Base-by-base conservation (phyloP, 345 rosid genomes). In the Durio zibethinus region DNA sequence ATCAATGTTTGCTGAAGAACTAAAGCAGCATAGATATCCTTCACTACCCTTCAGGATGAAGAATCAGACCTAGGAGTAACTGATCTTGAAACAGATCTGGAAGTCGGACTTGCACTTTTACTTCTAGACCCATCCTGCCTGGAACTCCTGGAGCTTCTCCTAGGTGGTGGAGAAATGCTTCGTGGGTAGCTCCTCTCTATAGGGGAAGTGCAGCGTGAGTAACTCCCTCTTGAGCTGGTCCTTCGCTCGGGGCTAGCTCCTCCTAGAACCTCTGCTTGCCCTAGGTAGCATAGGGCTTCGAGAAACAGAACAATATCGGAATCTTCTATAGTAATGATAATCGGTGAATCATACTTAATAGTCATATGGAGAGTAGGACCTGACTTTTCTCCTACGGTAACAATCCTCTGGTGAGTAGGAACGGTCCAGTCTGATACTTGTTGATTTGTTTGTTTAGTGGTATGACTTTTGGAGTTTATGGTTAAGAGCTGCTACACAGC, bases 401-500 rank as follows among this genome's bases (percentile, higher is more conserved):
- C 29, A 45, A 16, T 63, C 74, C 54, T 78, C 74, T 29, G 87
- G 89, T 0, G 91, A 83, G 81, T 82, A 73, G 0, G 91, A 89
- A 73, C 87, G 50, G 21, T 47, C 84, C 38, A 36, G 38, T 36
- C 88, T 88, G 93, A 85, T 72, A 82, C 80, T 89, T 79, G 85
- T 81, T 85, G 97, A 82, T 83, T 83, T 80, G 89, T 88, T 88
- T 88, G 98, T 80, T 85, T 73, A 86, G 93, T 84, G 87, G 94
- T 81, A 82, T 77, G 81, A 77, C 87, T 79, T 83, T 89, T 83
- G 90, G 80, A 79, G 84, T 83, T 89, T 78, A n/a, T n/a, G 99
- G 73, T 79, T 94, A 90, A 86, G 98, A 84, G 92, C 93, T 93
- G 94, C 93, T 86, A 87, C 95, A 90, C 95, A 93, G 97, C 95